A percentile compares a stretch with the other conserved stretches of the same genome.
These are phyloP conservation scores for Thermochaetoides thermophila DNA, from an alignment of 495 filamentous ascomycete species.

Conservation along the genomic window DNA sequence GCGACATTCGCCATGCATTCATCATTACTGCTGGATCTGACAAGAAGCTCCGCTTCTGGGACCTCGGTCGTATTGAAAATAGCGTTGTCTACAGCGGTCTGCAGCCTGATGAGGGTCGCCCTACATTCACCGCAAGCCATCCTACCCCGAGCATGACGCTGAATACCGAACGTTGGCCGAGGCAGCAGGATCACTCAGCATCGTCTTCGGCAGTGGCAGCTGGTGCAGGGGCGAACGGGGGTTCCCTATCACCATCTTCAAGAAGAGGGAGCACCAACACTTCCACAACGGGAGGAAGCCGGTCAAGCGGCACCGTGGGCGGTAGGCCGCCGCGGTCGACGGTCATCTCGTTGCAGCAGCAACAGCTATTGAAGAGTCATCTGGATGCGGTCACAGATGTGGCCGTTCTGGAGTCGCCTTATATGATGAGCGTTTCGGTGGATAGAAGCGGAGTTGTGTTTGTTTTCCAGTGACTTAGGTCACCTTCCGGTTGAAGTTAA, in stretches of 20 bases:
- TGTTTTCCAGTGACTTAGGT: slow-evolving; percentile 58
- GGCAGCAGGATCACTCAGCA: slow-evolving; percentile 8
- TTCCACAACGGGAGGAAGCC: slow-evolving; percentile 22
- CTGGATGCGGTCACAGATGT: slow-evolving; percentile 82
- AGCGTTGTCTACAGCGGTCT: slow-evolving; percentile 69
- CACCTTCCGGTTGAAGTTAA: too few species aligned
- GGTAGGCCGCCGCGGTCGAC: slow-evolving; percentile 57
- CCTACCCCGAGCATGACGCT: slow-evolving; percentile 53
- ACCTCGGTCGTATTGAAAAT: slow-evolving; percentile 54
- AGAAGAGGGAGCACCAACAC: slow-evolving; percentile 18
- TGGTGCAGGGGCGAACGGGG: slow-evolving; percentile 6
- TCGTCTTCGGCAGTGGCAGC: slow-evolving; percentile 25
- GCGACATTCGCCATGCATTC: slow-evolving; percentile 49
- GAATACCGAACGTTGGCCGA: slow-evolving; percentile 53
- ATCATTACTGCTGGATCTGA: slow-evolving; percentile 79
- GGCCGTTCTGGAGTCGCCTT: slow-evolving; percentile 72
- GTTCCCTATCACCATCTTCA: slow-evolving; percentile 6
- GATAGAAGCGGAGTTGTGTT: slow-evolving; percentile 88
- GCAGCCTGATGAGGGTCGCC: slow-evolving; percentile 51
- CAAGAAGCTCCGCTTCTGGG: slow-evolving; percentile 88
- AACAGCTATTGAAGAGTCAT: slow-evolving; percentile 72
- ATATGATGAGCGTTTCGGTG: slow-evolving; percentile 81
- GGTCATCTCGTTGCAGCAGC: slow-evolving; percentile 80
- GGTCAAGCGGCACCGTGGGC: too few species aligned
- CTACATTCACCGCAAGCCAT: slow-evolving; percentile 57